These are phyloP conservation scores for Penicillium sumatraense DNA, from an alignment of 2,329 filamentous ascomycete species.

Conservation along the genomic window DNA sequence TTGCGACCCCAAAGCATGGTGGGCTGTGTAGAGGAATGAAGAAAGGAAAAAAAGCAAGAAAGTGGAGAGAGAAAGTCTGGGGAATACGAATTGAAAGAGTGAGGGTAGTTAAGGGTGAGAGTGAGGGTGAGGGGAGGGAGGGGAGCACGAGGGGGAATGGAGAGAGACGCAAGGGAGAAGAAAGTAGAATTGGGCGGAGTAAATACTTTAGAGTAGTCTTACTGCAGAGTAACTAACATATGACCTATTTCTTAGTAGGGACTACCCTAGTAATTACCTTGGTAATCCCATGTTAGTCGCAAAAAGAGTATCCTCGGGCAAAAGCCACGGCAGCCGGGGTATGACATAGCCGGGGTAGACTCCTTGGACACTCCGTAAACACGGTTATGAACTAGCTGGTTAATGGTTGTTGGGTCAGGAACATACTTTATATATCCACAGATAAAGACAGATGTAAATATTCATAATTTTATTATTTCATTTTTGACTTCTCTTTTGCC, in stretches of 20 bases:
- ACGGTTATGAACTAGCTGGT: no score
- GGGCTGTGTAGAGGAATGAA: background rate
- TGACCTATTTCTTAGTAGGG: no score
- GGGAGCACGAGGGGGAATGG: background rate
- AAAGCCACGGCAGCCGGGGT: slow-evolving; percentile 16
- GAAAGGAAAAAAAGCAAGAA: background rate
- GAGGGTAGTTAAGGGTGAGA: background rate
- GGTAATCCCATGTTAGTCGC: no score
- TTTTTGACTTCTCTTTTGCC: no score
- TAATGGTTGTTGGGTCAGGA: slow-evolving; percentile 10
- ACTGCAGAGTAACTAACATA: no score
- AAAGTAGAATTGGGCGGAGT: background rate
- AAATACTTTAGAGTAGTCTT: no score
- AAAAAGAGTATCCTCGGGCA: background rate
- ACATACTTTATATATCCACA: no score
- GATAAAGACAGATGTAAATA: no score
- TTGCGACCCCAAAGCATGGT: slow-evolving; percentile 39
- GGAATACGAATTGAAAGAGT: slow-evolving; percentile 3
- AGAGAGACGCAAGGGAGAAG: slow-evolving; percentile 1
- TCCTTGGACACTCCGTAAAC: no score
- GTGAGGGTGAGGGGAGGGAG: background rate
- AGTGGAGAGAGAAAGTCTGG: background rate
- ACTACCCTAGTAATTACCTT: no score
- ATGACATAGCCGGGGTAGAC: slow-evolving; percentile 23
- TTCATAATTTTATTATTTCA: no score